Evolutionary conservation across 164 flowering plant genomes (phyloP), one percentile per base, ranked within the genome.

Genomic region (Malania oleifera): DNA sequence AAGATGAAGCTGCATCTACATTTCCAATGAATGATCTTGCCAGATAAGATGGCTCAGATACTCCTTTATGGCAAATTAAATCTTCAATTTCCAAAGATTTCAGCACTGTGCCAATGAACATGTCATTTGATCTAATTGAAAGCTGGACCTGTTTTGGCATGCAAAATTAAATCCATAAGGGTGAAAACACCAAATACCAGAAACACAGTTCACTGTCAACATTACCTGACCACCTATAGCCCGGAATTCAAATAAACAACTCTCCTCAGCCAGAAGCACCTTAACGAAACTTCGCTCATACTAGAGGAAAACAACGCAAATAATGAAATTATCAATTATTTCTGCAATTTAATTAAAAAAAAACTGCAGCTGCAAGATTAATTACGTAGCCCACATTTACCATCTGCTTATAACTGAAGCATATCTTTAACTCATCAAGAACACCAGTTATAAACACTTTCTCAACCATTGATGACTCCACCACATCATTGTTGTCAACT

Each of bases 71-170:
- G 64, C 65, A 69, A 69, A 83, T 82, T 61, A 88, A 73, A 77
- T 93, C 99, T 73, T 90, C 96, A 56, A 93, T 74, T 74, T 93
- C 99, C 72, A 93, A 67, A 7, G 99, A 82, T 64, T 83, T 88
- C 66, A 93, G 68, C 39, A 90, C 66, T 35, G 88, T 83, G 29
- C 96, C 99, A 72, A 93, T 81, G 64, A 86, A 77, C 84, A 93
- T 77, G 70, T 91, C 97, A 62, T 76, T 86, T 45, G 63, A 82
- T 71, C 76, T 80, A 18, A 81, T 68, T 37, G 86, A 82, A 63
- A 90, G 69, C 52, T 93, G 95, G 56, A 93, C 97, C 99, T 93
- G 83, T 39, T 54, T 52, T 45, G 19, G 50, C 12, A 43, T 50
- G 53, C 49, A 28, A 15, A 60, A n/a, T 29, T 31, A 48, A 29